Evolutionary conservation across 169 alveolate genomes (phyloP), one percentile per base, ranked within the genome.

Genomic region (Plasmodium inui): DNA sequence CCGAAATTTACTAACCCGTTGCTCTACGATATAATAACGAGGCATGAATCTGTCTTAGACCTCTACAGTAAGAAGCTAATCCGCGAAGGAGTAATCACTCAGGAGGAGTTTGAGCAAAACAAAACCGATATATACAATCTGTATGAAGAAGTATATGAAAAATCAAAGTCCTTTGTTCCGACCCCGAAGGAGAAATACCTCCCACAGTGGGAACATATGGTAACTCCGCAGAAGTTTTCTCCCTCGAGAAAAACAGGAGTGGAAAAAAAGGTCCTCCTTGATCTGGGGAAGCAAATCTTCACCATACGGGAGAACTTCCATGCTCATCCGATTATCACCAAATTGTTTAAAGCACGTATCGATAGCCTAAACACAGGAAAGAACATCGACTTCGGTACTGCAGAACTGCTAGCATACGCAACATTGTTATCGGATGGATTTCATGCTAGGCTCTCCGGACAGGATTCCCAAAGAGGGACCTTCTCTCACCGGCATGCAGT

Each of bases 401-500:
- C 99, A 14, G 99, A 98, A 88, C 96, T 97, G 41, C 92, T 98
- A 55, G 99, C 99, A 10, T 98, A 96, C 89, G 99, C 99, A 7
- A 84, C 99, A 8, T 96, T 98, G 12, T 96, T 98, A 8, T 88
- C 97, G 17, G 99, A 98, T 83, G 99, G 99, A 17, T 97, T 97
- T 92, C 98, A 97, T 81, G 98, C 98, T 7, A 97, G 99, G 81
- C 79, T 98, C 10, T 95, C 97, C 26, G 99, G 99, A 0, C 98
- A 99, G 83, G 99, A 99, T 86, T 98, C 98, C 50, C 98, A 98
- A 92, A 97, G 99, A 61, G 99, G 99, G 30, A 98, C 99, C 2
- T 98, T 98, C 91, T 98, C 99, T 0, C 99, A 98, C 84, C 93
- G 99, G 82, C 99, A 99, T 92, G 98, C 99, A 3, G 97, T 96